Percentiles rank a stretch among this genome's conserved stretches.
These are phyloP conservation scores for Cyclotella kingstonii DNA, from an alignment of 108 stramenopile genomes.

Conservation along the genomic window DNA sequence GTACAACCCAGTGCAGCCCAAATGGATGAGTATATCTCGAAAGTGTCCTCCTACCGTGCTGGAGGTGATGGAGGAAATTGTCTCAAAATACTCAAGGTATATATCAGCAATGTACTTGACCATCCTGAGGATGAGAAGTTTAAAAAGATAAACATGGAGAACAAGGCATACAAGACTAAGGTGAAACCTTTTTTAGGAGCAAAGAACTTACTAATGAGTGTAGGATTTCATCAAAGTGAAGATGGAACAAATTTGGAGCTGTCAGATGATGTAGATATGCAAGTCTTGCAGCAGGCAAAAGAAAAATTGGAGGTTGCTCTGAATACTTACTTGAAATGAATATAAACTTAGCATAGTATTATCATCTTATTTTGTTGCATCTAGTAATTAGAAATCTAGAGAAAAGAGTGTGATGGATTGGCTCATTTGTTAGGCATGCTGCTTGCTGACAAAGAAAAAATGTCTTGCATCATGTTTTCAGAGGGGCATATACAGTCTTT, in stretches of 20 bases:
- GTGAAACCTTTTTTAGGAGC: constrained; percentile 86
- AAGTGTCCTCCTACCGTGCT: constrained; percentile 80
- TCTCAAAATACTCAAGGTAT: constrained; percentile 82
- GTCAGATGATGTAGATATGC: constrained; percentile 57
- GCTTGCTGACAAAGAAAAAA: no score
- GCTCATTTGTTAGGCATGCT: no score
- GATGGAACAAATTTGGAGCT: constrained; percentile 46
- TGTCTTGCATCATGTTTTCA: no score
- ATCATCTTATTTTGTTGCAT: no score
- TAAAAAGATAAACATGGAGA: constrained; percentile 90
- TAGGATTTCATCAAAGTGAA: constrained; percentile 75
- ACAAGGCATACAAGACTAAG: constrained; percentile 87
- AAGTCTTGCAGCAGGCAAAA: constrained; percentile 65
- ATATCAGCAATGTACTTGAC: constrained; percentile 87
- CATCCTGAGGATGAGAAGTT: constrained; percentile 83
- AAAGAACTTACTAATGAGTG: constrained; percentile 67
- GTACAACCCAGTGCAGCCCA: constrained; percentile 54
- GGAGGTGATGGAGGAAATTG: constrained; percentile 93
- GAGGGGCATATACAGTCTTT: no score
- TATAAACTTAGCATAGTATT: neutral
- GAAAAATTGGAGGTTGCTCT: constrained; percentile 70
- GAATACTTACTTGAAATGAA: constrained; percentile 48
- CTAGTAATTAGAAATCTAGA: no score
- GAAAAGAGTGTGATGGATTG: no score
- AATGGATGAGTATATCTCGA: constrained; percentile 82